Percentiles rank a stretch among this genome's conserved stretches.
Conservation (phyloP, 805 yeast species). For the Naumovozyma castellii region DNA sequence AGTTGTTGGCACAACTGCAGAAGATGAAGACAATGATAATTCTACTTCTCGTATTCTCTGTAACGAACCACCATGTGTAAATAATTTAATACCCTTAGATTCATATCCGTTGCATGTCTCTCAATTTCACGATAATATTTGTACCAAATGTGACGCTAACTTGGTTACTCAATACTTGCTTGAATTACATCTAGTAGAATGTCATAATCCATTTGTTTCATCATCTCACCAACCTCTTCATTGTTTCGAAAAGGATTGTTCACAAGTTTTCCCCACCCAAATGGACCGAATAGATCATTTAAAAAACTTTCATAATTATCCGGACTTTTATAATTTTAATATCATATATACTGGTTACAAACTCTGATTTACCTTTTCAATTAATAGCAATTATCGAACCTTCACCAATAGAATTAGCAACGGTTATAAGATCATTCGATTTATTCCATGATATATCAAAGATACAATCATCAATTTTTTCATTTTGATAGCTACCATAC, state of each 20-base stretch:
- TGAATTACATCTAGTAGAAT: slow-evolving; percentile 42
- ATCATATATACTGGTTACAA: neutral
- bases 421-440: slow-evolving; percentile 21
- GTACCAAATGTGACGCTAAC: slow-evolving; percentile 31
- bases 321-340: slow-evolving; percentile 9
- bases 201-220: slow-evolving; percentile 45
- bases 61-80: slow-evolving; percentile 12
- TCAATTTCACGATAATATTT: slow-evolving; percentile 20
- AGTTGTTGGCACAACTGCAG: too few species aligned
- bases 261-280: slow-evolving; percentile 31
- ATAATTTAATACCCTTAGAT: slow-evolving; percentile 9
- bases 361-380: neutral
- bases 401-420: slow-evolving; percentile 27
- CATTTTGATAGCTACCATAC: slow-evolving; percentile 18
- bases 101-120: slow-evolving; percentile 10
- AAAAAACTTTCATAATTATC: slow-evolving; percentile 37
- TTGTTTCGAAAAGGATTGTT: slow-evolving; percentile 39
- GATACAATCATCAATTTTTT: slow-evolving; percentile 20
- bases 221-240: slow-evolving; percentile 25
- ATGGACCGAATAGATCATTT: slow-evolving; percentile 39
- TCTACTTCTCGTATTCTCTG: slow-evolving; percentile 3
- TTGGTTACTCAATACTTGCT: slow-evolving; percentile 38
- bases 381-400: slow-evolving; percentile 20
- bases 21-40: neutral
- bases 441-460: slow-evolving; percentile 31